phyloP scores from a whole-genome alignment of 352 stramenopile genomes.

The Peronospora farinosa region DNA sequence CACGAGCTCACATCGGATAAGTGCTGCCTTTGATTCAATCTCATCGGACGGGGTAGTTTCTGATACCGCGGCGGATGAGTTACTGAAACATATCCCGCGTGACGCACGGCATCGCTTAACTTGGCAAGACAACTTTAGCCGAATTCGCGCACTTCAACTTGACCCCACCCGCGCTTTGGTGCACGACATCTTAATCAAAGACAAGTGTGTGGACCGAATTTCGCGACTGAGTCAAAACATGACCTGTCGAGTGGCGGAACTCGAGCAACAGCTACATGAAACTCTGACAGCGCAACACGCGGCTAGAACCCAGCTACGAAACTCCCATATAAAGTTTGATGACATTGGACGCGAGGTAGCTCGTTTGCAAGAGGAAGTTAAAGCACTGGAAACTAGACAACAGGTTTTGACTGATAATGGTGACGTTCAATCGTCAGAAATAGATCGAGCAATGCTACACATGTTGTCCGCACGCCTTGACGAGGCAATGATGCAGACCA shows the following conservation, averaged over 20 bases:
- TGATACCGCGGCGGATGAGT: constrained; percentile 28
- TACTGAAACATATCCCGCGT: constrained; percentile 27
- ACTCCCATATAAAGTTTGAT: constrained; percentile 42
- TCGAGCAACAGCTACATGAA: constrained; percentile 51
- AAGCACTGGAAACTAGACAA: constrained; percentile 28
- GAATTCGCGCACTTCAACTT: constrained; percentile 24
- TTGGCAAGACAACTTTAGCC: constrained; percentile 43
- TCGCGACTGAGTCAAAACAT: constrained; percentile 64
- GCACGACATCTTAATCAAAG: constrained; percentile 49
- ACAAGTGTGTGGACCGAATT: constrained; percentile 67
- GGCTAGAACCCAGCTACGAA: constrained; percentile 29
- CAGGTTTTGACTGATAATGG: background rate
- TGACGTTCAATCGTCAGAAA: constrained; percentile 4
- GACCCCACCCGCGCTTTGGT: constrained; percentile 35
- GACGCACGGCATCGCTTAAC: constrained; percentile 24
- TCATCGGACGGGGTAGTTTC: constrained; percentile 13
- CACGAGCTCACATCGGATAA: constrained; percentile 6
- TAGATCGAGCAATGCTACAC: constrained; percentile 45
- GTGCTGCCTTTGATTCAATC: background rate
- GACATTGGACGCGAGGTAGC: constrained; percentile 37
- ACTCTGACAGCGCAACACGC: constrained; percentile 34
- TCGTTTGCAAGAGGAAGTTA: constrained; percentile 39
- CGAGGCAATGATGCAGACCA: constrained; percentile 57
- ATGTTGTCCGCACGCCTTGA: constrained; percentile 50
- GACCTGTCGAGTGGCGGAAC: constrained; percentile 53